These are phyloP conservation scores for Wolfiporia cocos DNA, from an alignment of 1,284 basidiomycete genomes.

Conservation along the genomic window DNA sequence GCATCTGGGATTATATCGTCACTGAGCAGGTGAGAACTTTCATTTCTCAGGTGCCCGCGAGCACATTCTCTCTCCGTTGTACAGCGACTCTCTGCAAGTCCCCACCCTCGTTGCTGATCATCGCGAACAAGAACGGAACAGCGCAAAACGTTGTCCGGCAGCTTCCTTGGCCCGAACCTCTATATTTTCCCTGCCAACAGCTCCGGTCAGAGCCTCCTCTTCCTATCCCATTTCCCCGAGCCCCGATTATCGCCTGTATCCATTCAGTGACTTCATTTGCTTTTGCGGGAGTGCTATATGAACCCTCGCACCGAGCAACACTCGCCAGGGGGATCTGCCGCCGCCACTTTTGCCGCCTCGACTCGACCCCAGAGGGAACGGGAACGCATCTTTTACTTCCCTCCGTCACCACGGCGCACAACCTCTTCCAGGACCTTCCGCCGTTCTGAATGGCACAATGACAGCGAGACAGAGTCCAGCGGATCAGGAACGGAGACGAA, in stretches of 20 bases:
- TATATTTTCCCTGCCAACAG: slow-evolving; percentile 3
- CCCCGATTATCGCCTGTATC: slow-evolving; percentile 7
- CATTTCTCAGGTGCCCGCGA: slow-evolving; percentile 1
- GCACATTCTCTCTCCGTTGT: neutral
- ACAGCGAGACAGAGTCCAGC: slow-evolving; percentile 17
- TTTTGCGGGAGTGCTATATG: slow-evolving; percentile 6
- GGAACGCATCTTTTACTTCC: slow-evolving; percentile 15
- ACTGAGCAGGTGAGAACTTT: slow-evolving; percentile 9
- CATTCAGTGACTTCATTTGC: slow-evolving; percentile 3
- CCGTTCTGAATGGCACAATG: slow-evolving; percentile 15
- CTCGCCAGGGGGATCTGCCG: slow-evolving; percentile 15
- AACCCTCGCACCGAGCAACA: slow-evolving; percentile 21
- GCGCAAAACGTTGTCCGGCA: slow-evolving; percentile 6
- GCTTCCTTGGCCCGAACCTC: neutral
- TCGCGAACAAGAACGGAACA: neutral
- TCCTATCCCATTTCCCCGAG: slow-evolving; percentile 1
- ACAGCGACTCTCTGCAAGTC: neutral
- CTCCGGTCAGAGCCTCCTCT: slow-evolving; percentile 1
- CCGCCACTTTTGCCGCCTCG: slow-evolving; percentile 17
- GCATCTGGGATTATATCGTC: slow-evolving; percentile 8
- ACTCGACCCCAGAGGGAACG: slow-evolving; percentile 12
- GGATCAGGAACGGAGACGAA: slow-evolving; percentile 23
- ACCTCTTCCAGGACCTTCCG: slow-evolving; percentile 19
- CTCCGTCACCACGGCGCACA: slow-evolving; percentile 16
- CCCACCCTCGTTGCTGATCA: neutral